These are phyloP conservation scores for Fusarium drepaniforme DNA, from an alignment of 2,329 filamentous ascomycete species.

Conservation along the genomic window DNA sequence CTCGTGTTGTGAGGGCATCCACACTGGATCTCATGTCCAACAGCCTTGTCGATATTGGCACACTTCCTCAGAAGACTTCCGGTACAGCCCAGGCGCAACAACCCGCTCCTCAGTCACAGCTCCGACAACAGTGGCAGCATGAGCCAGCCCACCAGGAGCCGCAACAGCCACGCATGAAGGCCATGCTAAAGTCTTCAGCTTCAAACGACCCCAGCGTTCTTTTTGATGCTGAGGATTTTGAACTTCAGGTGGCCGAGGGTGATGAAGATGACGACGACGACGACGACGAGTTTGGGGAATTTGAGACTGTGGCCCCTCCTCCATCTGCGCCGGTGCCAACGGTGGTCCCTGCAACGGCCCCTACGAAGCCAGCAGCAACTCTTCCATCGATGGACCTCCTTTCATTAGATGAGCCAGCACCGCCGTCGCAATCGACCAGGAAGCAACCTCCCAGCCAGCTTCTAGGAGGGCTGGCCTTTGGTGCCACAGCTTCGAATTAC, in stretches of 20 bases:
- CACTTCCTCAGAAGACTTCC: constrained; percentile 14
- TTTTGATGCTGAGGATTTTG: constrained; percentile 74
- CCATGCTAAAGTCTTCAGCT: constrained; percentile 38
- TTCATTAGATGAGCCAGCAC: constrained; percentile 51
- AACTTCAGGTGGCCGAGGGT: constrained; percentile 53
- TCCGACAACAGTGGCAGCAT: constrained; percentile 23
- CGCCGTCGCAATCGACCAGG: constrained; percentile 24
- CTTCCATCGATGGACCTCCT: constrained; percentile 56
- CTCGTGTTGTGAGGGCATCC: constrained; percentile 56
- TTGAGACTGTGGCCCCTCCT: constrained; percentile 59
- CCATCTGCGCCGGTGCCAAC: neutral
- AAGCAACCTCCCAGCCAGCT: constrained; percentile 49
- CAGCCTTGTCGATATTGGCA: constrained; percentile 58
- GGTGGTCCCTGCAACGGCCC: constrained; percentile 19
- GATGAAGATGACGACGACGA: constrained; percentile 56
- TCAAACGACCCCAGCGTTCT: constrained; percentile 66
- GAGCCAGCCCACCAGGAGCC: constrained; percentile 6
- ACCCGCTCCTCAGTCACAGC: constrained; percentile 12
- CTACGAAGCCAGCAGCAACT: constrained; percentile 31
- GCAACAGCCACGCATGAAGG: constrained; percentile 32
- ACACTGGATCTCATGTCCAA: constrained; percentile 68
- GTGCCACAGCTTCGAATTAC: constrained; percentile 48
- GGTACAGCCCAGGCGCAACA: constrained; percentile 12
- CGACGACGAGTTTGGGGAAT: constrained; percentile 70
- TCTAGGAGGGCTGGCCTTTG: constrained; percentile 46